Conservation (phyloP, 768 basidiomycete species). For the Podaxis carcinomalis region DNA sequence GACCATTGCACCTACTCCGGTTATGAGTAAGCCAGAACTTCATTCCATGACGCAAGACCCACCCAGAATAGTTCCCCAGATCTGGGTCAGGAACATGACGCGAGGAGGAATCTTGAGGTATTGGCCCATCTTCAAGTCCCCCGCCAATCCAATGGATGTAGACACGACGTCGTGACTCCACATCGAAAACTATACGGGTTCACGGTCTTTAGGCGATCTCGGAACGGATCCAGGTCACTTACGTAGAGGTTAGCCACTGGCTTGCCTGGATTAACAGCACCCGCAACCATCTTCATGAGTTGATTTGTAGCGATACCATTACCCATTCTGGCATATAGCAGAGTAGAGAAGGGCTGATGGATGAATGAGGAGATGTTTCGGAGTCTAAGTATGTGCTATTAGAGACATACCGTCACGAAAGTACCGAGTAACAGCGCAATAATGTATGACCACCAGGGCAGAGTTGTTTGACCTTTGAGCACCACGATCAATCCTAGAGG, state of each 20-base stretch:
- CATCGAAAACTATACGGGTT: slow-evolving; percentile 48
- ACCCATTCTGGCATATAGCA: slow-evolving; percentile 56
- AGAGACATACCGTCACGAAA: slow-evolving; percentile 28
- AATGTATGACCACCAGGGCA: slow-evolving; percentile 62
- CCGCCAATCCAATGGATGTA: slow-evolving; percentile 48
- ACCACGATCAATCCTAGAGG: slow-evolving; percentile 48
- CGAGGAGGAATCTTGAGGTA: slow-evolving; percentile 67
- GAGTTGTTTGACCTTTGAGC: slow-evolving; percentile 53
- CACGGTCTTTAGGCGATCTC: background rate
- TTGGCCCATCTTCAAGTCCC: slow-evolving; percentile 71
- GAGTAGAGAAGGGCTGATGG: slow-evolving; percentile 47
- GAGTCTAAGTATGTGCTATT: slow-evolving; percentile 2
- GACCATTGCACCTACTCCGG: slow-evolving; percentile 27
- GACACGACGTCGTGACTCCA: slow-evolving; percentile 62
- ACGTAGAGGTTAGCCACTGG: slow-evolving; percentile 71
- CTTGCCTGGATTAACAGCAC: slow-evolving; percentile 54
- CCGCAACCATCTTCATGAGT: slow-evolving; percentile 64
- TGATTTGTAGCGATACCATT: slow-evolving; percentile 57
- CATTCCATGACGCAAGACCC: background rate
- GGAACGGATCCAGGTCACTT: slow-evolving; percentile 12
- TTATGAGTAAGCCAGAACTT: background rate
- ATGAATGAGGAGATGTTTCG: background rate
- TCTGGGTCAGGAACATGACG: slow-evolving; percentile 58
- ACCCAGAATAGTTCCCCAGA: slow-evolving; percentile 63
- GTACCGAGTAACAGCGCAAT: slow-evolving; percentile 49